These are phyloP conservation scores for Fusarium albosuccineum DNA, from an alignment of 2,329 filamentous ascomycete species.

Conservation along the genomic window DNA sequence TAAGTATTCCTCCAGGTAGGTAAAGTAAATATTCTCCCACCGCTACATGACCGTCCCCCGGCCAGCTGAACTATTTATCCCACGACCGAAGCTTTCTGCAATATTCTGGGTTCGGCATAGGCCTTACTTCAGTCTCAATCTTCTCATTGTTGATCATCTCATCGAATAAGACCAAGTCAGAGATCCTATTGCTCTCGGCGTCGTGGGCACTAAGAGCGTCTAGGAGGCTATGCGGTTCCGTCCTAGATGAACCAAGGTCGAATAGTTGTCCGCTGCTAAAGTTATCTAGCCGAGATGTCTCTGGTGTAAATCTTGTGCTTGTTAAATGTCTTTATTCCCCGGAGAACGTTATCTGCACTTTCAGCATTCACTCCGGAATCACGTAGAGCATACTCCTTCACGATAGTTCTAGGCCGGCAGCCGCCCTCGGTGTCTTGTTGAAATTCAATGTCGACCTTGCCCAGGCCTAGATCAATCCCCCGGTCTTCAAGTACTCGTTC, in stretches of 20 bases:
- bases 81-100: constrained; percentile 5
- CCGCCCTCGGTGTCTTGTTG: constrained; percentile 18
- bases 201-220: constrained; percentile 13
- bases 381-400: constrained; percentile 24
- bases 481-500: constrained; percentile 3
- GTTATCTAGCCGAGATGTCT: constrained; percentile 30
- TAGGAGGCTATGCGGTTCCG: constrained; percentile 28
- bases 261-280: constrained; percentile 27
- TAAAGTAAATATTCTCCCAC: too few relatives aligned
- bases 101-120: neutral
- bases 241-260: constrained; percentile 37
- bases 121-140: constrained; percentile 4
- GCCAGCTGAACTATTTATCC: neutral
- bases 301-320: constrained; percentile 21
- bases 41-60: too few relatives aligned
- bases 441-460: constrained; percentile 21
- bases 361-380: constrained; percentile 13
- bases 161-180: constrained; percentile 27
- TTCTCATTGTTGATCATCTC: constrained; percentile 30
- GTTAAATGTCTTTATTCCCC: constrained; percentile 20
- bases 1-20: too few relatives aligned
- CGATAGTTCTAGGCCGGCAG: constrained; percentile 25
- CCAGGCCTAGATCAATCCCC: constrained; percentile 21
- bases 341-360: constrained; percentile 7
- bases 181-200: neutral